These are phyloP conservation scores for Teratosphaeria gauchensis DNA, from an alignment of 2,329 filamentous ascomycete species.

Conservation along the genomic window DNA sequence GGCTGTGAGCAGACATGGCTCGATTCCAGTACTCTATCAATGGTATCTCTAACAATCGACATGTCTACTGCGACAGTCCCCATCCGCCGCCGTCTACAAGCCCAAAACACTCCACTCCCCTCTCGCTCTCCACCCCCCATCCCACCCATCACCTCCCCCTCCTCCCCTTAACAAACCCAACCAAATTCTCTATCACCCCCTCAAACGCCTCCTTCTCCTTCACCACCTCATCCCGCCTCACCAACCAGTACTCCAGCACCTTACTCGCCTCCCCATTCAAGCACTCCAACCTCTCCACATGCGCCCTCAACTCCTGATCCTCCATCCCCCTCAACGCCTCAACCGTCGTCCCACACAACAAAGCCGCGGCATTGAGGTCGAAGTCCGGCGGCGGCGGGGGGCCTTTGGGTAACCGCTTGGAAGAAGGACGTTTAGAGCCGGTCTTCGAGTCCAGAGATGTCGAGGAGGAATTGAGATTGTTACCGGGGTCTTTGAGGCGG, in stretches of 20 bases:
- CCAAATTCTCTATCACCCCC: slow-evolving; percentile 91
- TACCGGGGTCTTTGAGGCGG: slow-evolving; percentile 25
- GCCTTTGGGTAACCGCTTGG: slow-evolving; percentile 36
- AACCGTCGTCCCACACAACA: slow-evolving; percentile 74
- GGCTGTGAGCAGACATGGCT: too few relatives aligned
- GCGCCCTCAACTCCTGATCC: slow-evolving; percentile 61
- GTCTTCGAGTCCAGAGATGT: slow-evolving; percentile 24
- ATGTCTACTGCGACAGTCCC: too few relatives aligned
- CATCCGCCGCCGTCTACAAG: too few relatives aligned
- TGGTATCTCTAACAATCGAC: too few relatives aligned
- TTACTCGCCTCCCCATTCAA: slow-evolving; percentile 64
- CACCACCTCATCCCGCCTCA: slow-evolving; percentile 73
- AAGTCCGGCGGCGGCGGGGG: slow-evolving; percentile 63
- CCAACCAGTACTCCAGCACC: slow-evolving; percentile 80
- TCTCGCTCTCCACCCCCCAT: not conserved
- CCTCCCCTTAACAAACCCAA: slow-evolving; percentile 59
- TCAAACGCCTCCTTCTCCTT: slow-evolving; percentile 91
- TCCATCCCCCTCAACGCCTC: slow-evolving; percentile 74
- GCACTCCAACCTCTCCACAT: slow-evolving; percentile 59
- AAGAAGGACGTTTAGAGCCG: slow-evolving; percentile 18
- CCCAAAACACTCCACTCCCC: not conserved
- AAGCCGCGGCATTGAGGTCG: slow-evolving; percentile 66
- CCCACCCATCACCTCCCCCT: slow-evolving; percentile 25
- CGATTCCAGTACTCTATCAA: too few relatives aligned
- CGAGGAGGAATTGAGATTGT: slow-evolving; percentile 18